Base-by-base conservation (phyloP, 306 rosid genomes). In the Senna tora region DNA sequence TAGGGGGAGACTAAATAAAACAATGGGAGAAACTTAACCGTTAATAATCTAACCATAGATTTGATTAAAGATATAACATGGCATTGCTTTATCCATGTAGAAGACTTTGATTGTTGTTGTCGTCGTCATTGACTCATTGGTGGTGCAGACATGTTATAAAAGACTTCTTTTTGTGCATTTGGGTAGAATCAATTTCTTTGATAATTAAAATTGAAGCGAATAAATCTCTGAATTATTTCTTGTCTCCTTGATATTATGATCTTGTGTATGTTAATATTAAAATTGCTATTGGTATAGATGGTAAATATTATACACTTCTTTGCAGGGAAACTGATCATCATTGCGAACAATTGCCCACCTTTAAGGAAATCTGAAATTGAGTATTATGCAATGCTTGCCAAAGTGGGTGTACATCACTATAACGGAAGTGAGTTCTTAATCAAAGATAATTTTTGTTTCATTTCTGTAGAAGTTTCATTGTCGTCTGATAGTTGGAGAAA, bases 291-390 rank as follows among this genome's bases (percentile, higher is more conserved):
- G 12, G 6, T 11, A 9, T 55, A 55, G 13, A 4, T 28, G 6
- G 10, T 57, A 3, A 21, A 54, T 11, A 21, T 34, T 25, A 1
- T 25, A 25, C 36, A 2, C 45, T 28, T 30, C 11, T 56, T 58
- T 69, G 38, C 72, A 85, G 87, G 89, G 61, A 85, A 82, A 76
- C 83, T 85, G 45, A 61, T 82, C 12, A 85, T 85, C 54, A 82
- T 85, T 74, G 86, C 87, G 33, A 85, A 84, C 75, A 84, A 85
- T 67, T 85, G 89, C 77, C 89, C 89, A 10, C 87, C 89, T 21
- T 76, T 85, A 2, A 53, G 87, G 38, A 85, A 85, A 63, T 85
- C 89, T 0, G 87, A 85, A 71, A 85, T 85, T 0, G 89, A 85
- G 67, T 85, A 85, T 20, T 82, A 85, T 16, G 85, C 89, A 0